Evolutionary conservation across 148 eudicot genomes (phyloP).

Genomic region (Gaultheria prostrata): DNA sequence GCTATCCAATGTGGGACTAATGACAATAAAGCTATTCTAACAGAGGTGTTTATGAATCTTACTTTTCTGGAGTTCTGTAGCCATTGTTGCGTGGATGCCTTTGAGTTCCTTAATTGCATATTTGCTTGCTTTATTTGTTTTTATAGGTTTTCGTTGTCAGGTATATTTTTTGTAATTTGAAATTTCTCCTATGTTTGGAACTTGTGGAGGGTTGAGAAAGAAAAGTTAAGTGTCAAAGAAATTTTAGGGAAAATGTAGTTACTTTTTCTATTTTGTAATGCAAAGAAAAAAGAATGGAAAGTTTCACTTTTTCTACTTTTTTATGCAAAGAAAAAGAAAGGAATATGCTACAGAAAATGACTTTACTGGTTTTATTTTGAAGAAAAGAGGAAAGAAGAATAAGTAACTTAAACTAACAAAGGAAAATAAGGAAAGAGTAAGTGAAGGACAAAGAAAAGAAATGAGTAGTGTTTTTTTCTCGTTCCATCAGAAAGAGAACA

Average conservation of each 20-base stretch:
- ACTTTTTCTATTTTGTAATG: background rate
- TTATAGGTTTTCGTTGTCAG: background rate
- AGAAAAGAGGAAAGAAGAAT: background rate
- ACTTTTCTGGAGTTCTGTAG: background rate
- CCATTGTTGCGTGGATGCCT: background rate
- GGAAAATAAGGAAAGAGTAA: background rate
- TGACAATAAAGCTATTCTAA: no score
- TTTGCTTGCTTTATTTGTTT: background rate
- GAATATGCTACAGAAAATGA: background rate
- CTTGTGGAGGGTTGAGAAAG: background rate
- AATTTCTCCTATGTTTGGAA: background rate
- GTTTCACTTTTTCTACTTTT: background rate
- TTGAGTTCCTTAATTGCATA: background rate
- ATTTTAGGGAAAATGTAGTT: background rate
- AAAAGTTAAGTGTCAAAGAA: background rate
- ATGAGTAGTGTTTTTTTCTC: background rate
- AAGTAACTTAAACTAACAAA: background rate
- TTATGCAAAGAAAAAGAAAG: background rate
- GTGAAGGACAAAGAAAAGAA: background rate
- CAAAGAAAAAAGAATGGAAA: constrained; percentile 2
- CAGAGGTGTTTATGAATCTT: background rate
- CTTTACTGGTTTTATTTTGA: background rate
- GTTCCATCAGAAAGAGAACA: background rate
- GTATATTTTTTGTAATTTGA: background rate
- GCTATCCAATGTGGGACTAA: no score